These are phyloP conservation scores for Amniculicola lignicola DNA, from an alignment of 495 filamentous ascomycete genomes.

Conservation along the genomic window DNA sequence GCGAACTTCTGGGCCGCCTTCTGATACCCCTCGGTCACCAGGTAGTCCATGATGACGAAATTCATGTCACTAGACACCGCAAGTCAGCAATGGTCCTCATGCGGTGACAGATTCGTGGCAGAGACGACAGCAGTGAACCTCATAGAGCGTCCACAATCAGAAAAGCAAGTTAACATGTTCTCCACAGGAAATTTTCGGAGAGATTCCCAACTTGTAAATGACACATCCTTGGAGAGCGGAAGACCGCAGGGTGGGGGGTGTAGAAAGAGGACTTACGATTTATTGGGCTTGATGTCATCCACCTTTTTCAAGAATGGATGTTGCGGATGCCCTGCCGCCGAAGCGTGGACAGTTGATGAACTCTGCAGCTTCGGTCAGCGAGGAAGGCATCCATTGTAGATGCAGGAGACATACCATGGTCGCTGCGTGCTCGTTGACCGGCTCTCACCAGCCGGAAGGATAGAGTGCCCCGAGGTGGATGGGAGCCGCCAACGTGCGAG, in stretches of 20 bases:
- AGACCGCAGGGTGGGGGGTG: slow-evolving; percentile 10
- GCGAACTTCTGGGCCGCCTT: slow-evolving; percentile 90
- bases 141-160: slow-evolving; percentile 50
- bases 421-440: neutral
- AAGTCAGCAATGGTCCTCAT: neutral
- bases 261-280: slow-evolving; percentile 64
- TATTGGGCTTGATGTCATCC: slow-evolving; percentile 81
- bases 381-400: neutral
- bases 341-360: slow-evolving; percentile 47
- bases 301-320: slow-evolving; percentile 74
- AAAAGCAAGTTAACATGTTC: slow-evolving; percentile 73
- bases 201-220: slow-evolving; percentile 99
- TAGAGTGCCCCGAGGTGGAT: slow-evolving; percentile 13
- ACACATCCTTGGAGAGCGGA: slow-evolving; percentile 65
- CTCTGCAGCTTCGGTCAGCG: slow-evolving; percentile 33
- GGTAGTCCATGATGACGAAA: slow-evolving; percentile 91
- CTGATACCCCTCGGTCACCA: slow-evolving; percentile 94
- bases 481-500: slow-evolving; percentile 12
- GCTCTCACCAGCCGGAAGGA: slow-evolving; percentile 23
- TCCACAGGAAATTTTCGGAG: slow-evolving; percentile 91
- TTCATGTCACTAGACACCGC: slow-evolving; percentile 78
- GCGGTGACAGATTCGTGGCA: neutral
- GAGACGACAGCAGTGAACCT: neutral
- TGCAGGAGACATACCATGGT: slow-evolving; percentile 20
- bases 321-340: slow-evolving; percentile 64